These are phyloP conservation scores for Exophiala spinifera DNA, from an alignment of 2,329 filamentous ascomycete species.

Conservation along the genomic window DNA sequence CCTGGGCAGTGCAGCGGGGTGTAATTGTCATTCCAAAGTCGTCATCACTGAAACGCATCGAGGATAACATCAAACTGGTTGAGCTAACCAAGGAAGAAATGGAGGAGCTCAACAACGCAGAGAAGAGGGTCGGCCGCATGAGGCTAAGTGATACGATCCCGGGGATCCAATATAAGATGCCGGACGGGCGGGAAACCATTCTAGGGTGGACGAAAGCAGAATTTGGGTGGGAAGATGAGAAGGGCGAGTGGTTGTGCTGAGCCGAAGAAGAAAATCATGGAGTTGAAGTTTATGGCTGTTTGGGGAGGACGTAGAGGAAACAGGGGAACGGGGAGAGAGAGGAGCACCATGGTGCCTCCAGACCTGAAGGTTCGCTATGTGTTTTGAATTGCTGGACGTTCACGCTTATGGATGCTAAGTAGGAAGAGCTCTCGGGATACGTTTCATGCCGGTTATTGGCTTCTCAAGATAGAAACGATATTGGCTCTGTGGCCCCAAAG, in stretches of 20 bases:
- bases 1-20: constrained; percentile 47
- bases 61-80: constrained; percentile 41
- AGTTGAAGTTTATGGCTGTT: no score
- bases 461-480: constrained; percentile 6
- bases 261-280: not conserved
- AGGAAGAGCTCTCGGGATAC: not conserved
- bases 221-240: constrained; percentile 33
- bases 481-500: constrained; percentile 3
- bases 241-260: constrained; percentile 31
- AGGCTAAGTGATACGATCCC: constrained; percentile 26
- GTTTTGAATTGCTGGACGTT: no score
- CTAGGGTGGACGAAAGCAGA: constrained; percentile 30
- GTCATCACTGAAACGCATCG: constrained; percentile 40
- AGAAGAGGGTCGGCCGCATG: constrained; percentile 27
- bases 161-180: constrained; percentile 20
- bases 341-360: no score
- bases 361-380: no score
- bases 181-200: constrained; percentile 26
- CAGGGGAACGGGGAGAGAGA: no score
- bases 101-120: constrained; percentile 29
- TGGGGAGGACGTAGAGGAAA: no score
- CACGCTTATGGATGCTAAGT: no score
- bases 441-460: not conserved
- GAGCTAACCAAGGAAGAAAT: constrained; percentile 32
- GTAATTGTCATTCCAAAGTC: constrained; percentile 51